Conservation (phyloP, 1,284 basidiomycete genomes). For the Neolentinus lepideus region DNA sequence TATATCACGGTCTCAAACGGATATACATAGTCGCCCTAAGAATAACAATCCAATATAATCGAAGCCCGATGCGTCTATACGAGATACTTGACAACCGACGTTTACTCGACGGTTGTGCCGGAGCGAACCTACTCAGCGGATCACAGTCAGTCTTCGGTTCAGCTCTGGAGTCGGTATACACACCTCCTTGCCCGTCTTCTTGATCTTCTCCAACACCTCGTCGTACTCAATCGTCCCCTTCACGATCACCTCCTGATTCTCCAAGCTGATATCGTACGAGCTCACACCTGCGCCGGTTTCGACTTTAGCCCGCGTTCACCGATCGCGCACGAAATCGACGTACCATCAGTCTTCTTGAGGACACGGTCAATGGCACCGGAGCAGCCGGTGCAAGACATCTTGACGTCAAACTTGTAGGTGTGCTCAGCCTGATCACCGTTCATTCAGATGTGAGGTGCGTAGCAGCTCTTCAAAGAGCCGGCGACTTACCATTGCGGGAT, state of each 20-base stretch:
- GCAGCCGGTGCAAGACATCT: conserved; percentile 82
- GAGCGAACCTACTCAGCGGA: conserved; percentile 27
- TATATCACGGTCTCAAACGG: neutral
- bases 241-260: conserved; percentile 68
- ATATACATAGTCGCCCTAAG: neutral
- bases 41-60: neutral
- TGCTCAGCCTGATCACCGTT: conserved; percentile 14
- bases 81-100: neutral
- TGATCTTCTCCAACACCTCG: conserved; percentile 63
- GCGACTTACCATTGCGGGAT: neutral
- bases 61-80: neutral
- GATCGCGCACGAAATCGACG: conserved; percentile 9
- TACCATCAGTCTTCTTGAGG: conserved; percentile 63
- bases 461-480: neutral
- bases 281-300: conserved; percentile 36
- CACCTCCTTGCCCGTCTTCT: conserved; percentile 85
- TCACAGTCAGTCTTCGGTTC: conserved; percentile 1
- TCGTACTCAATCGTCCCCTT: conserved; percentile 59
- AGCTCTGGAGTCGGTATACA: conserved; percentile 10
- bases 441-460: neutral
- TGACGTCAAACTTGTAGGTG: conserved; percentile 33
- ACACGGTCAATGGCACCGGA: conserved; percentile 74
- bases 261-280: conserved; percentile 55
- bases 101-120: conserved; percentile 26
- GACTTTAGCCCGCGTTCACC: neutral